phyloP scores from a whole-genome alignment of 2,329 filamentous ascomycete species.

The Gnomoniopsis sp. region DNA sequence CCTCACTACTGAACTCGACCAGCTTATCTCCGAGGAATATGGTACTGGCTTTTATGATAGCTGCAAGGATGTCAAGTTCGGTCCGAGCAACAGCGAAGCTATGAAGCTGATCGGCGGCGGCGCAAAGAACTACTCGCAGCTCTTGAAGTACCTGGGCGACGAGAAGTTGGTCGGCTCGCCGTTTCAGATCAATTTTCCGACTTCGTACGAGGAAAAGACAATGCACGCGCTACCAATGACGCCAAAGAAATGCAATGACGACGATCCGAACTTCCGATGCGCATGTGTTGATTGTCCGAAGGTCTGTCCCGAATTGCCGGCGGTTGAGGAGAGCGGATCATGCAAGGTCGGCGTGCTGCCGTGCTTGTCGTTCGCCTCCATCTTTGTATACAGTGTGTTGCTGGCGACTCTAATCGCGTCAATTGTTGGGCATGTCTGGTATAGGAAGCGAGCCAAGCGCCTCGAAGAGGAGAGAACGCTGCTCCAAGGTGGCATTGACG shows the following conservation, averaged over 20 bases:
- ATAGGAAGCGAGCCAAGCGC: slow-evolving; percentile 67
- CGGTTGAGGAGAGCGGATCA: slow-evolving; percentile 63
- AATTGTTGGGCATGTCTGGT: slow-evolving; percentile 71
- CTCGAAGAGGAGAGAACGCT: slow-evolving; percentile 82
- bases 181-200: slow-evolving; percentile 95
- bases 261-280: slow-evolving; percentile 81
- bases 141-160: slow-evolving; percentile 89
- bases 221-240: slow-evolving; percentile 71
- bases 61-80: slow-evolving; percentile 99
- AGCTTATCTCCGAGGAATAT: slow-evolving; percentile 80
- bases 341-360: slow-evolving; percentile 87
- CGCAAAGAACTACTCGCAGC: slow-evolving; percentile 81
- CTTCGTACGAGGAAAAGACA: slow-evolving; percentile 56
- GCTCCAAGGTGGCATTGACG: slow-evolving; percentile 62
- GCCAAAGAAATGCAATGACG: slow-evolving; percentile 85
- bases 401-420: slow-evolving; percentile 64
- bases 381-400: slow-evolving; percentile 78
- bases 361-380: slow-evolving; percentile 88
- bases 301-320: slow-evolving; percentile 79
- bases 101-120: slow-evolving; percentile 97
- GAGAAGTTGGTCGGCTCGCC: slow-evolving; percentile 90
- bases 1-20: slow-evolving; percentile 85
- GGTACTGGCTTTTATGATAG: slow-evolving; percentile 90
- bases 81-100: slow-evolving; percentile 85
- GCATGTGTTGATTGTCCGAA: slow-evolving; percentile 90